These are phyloP conservation scores for Lentinula aciculospora DNA, from an alignment of 768 basidiomycete species.

Conservation along the genomic window DNA sequence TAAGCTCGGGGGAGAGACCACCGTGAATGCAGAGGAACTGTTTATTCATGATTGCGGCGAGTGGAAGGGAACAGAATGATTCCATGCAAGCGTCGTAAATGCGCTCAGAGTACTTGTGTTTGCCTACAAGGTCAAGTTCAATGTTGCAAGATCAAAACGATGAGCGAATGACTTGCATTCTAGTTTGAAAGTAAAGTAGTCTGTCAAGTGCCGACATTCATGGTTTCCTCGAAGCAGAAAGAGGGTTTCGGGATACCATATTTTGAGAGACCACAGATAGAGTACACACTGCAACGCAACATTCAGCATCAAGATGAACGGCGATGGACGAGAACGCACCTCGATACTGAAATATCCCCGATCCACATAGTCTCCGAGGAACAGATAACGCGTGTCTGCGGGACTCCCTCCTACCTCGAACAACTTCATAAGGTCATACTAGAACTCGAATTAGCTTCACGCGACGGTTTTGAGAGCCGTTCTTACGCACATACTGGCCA, in stretches of 20 bases:
- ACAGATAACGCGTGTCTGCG: conserved; percentile 89
- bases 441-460: conserved; percentile 24
- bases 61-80: conserved; percentile 89
- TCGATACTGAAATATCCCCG: conserved; percentile 93
- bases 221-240: conserved; percentile 98
- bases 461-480: background rate
- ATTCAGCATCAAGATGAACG: conserved; percentile 2
- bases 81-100: conserved; percentile 99
- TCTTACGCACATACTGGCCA: conserved; percentile 87
- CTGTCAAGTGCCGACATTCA: conserved; percentile 97
- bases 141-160: background rate
- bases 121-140: conserved; percentile 48
- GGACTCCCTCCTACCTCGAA: conserved; percentile 94
- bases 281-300: conserved; percentile 78
- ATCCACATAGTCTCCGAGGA: conserved; percentile 92
- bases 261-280: conserved; percentile 97
- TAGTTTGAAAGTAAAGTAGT: conserved; percentile 98
- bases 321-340: conserved; percentile 33
- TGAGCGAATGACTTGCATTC: conserved; percentile 62
- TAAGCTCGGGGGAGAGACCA: conserved; percentile 90
- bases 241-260: conserved; percentile 97
- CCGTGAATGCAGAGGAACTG: conserved; percentile 99
- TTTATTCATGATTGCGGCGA: conserved; percentile 99
- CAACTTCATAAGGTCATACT: conserved; percentile 94
- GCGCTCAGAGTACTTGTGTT: conserved; percentile 97